Evolutionary conservation across 192 early-diverging fungal species (phyloP), one percentile per base, ranked within the genome.

Genomic region (Neocallimastix lanati): DNA sequence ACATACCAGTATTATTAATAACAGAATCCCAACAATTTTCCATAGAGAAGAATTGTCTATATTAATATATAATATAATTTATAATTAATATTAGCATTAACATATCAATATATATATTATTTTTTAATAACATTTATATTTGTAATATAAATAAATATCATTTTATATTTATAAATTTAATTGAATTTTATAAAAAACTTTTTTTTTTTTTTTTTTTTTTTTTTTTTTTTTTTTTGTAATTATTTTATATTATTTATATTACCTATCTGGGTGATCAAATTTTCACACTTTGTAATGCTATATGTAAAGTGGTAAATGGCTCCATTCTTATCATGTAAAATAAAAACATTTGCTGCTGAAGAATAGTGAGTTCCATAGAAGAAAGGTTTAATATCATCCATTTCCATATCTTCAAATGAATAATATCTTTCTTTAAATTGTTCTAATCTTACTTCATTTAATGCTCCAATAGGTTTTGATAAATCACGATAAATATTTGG

Each of bases 331-430:
- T 89, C 79, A 98, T 82, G 80, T 93, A 98, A 36, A 93, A 95
- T n/a, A n/a, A 94, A 90, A 7, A 96, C 94, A 76, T 93, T 91
- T 83, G 93, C 93, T 1, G 96, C 93, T 15, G 95, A 96, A 0
- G 94, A 95, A 83, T 98, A 98, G 82, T 98, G 96, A 13, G 96
- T 96, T 18, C 96, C 96, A 82, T 98, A 98, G 78, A 94, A 93
- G 85, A 96, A 96, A 77, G 30, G 79, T 67, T 77, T 40, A 3
- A 27, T 38, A 38, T 38, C 37, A 38, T 13, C 13, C 4, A 38
- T 38, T 12, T 13, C 79, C 79, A 77, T 80, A 18, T 80, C 79
- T 40, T 91, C 90, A 88, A 88, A 91, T 36, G 87, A 87, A 27
- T 86, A 84, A 82, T 89, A 91, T 14, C 90, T 85, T 21, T 90